Conservation (phyloP, 2,329 filamentous ascomycete species). For the Chaetomiaceae sp. region DNA sequence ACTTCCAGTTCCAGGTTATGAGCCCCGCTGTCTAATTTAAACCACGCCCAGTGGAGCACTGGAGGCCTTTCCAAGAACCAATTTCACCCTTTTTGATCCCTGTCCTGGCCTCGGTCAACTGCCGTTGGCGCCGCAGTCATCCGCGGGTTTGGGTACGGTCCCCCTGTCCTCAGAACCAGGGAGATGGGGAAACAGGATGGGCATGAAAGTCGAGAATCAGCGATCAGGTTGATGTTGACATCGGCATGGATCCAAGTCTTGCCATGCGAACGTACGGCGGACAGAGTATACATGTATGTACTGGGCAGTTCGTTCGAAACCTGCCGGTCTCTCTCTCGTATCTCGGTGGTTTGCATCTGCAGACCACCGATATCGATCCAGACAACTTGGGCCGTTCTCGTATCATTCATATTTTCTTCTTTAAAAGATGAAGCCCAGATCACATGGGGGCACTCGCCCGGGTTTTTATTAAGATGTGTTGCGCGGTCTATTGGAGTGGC, state of each 20-base stretch:
- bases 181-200: background rate
- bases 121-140: slow-evolving; percentile 1
- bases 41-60: background rate
- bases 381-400: background rate
- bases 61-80: background rate
- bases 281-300: no score
- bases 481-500: no score
- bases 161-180: background rate
- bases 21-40: background rate
- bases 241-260: background rate
- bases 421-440: background rate
- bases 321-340: no score
- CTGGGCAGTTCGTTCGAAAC: no score
- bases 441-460: background rate
- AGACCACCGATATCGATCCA: background rate
- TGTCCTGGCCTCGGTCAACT: slow-evolving; percentile 6
- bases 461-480: no score
- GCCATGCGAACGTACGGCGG: no score
- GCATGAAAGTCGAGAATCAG: background rate
- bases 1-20: no score
- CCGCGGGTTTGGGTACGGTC: background rate
- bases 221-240: no score
- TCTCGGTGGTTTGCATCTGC: background rate
- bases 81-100: slow-evolving; percentile 1
- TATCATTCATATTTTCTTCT: background rate